Percentiles rank a stretch among this genome's conserved stretches.
Conservation (phyloP, 345 rosid species). For the Salix purpurea region DNA sequence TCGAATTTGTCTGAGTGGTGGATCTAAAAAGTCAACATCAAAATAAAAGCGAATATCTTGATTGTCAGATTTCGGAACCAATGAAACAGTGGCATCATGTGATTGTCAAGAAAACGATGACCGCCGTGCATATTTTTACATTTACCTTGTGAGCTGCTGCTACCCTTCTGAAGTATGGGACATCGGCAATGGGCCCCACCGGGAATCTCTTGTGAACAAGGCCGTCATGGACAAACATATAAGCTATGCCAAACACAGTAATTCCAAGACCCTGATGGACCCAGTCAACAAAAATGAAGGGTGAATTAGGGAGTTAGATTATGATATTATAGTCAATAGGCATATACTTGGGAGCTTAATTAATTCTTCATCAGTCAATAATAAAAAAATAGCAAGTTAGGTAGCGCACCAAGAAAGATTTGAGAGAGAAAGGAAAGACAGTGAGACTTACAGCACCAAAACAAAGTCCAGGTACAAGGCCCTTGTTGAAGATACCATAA, state of each 20-base stretch:
- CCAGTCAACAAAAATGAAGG: not conserved
- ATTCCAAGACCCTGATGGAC: constrained; percentile 52
- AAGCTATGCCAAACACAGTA: constrained; percentile 67
- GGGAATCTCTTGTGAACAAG: constrained; percentile 71
- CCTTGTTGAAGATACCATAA: constrained; percentile 48
- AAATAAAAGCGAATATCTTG: not conserved
- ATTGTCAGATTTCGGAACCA: not conserved
- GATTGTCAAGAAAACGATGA: not conserved
- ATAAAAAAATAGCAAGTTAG: not conserved
- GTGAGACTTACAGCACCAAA: constrained; percentile 51
- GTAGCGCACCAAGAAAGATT: not conserved
- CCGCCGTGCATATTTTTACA: not conserved
- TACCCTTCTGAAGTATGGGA: constrained; percentile 52
- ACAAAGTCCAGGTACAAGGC: constrained; percentile 59
- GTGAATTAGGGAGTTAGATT: not conserved
- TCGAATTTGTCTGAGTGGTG: constrained; percentile 56
- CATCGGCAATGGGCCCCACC: constrained; percentile 59
- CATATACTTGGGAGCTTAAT: not conserved
- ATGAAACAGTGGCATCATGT: not conserved
- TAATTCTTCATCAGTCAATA: not conserved
- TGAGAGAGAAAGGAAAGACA: not conserved
- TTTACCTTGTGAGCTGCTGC: constrained; percentile 68
- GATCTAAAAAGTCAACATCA: constrained; percentile 26
- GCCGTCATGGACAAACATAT: constrained; percentile 73
- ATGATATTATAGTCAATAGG: not conserved